Evolutionary conservation across 202 grass and related monocot genomes (phyloP), one percentile per base, ranked within the genome.

Genomic region (Schoenoplectus triqueter): DNA sequence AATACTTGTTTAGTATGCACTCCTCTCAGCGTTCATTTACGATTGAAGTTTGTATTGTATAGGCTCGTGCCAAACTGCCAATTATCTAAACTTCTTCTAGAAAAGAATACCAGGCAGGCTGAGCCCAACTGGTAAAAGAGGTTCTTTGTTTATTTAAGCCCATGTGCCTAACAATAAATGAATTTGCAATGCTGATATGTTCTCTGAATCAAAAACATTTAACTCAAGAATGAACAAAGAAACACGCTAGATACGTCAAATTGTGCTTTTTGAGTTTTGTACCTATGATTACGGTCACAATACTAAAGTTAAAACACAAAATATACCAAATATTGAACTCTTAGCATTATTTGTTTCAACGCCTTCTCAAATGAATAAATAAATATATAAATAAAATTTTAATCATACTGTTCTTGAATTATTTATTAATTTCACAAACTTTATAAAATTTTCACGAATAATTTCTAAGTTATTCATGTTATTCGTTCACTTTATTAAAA

Each of bases 91-190:
- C 10, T 6, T 81, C 21, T 20, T 31, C 6, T 8, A 64, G 6
- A 81, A 40, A 48, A 8, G 40, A 62, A 64, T 15, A 39, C 10
- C 4, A 47, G 18, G 42, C 4, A 47, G 18, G 42, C 44, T 51
- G 18, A 82, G 20, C 79, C 79, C 79, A 66, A 66, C 61, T 66
- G 21, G 18, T 6, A 66, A 49, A 42, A 49, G 60, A 47, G 17
- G 41, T 3, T 13, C 42, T 82, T 47, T 22, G 42, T 82, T 22
- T 21, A 31, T 14, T 21, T 48, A 0, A 39, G 80, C 62, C 80
- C 80, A 82, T 82, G 64, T 42, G 54, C 22, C 54, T 42, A 42
- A 9, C 47, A 42, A 6, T 78, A 0, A 42, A 49, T 3, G 5
- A 13, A 57, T 40, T 7, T 56, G 64, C 31, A 21, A 5, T 21